A percentile compares a stretch with the other conserved stretches of the same genome.
Conservation (phyloP, 371 early-diverging fungal species). For the Phascolomyces articulosus region DNA sequence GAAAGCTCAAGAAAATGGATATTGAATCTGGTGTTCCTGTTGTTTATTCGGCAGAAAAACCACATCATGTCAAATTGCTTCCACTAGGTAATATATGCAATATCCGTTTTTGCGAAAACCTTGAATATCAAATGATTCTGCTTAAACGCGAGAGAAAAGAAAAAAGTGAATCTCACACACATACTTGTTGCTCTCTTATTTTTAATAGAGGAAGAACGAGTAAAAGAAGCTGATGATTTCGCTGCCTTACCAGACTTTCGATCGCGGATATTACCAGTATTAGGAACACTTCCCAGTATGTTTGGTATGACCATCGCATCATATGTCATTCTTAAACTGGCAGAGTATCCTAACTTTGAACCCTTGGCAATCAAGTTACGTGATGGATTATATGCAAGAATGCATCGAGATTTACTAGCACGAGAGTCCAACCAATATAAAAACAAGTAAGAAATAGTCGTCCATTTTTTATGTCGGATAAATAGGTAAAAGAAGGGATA, state of each 20-base stretch:
- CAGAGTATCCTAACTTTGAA: slow-evolving; percentile 71
- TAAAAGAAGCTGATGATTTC: slow-evolving; percentile 85
- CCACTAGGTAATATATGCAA: slow-evolving; percentile 51
- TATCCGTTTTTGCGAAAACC: too few relatives aligned
- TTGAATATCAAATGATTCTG: too few relatives aligned
- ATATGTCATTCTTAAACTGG: slow-evolving; percentile 79
- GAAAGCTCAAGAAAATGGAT: slow-evolving; percentile 68
- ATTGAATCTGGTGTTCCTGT: slow-evolving; percentile 81
- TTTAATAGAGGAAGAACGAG: slow-evolving; percentile 68
- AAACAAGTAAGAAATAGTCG: slow-evolving; percentile 36
- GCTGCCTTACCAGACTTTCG: slow-evolving; percentile 90
- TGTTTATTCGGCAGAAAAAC: slow-evolving; percentile 93
- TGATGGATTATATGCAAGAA: slow-evolving; percentile 68
- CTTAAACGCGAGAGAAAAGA: too few relatives aligned
- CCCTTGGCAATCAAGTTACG: slow-evolving; percentile 85
- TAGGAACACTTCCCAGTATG: slow-evolving; percentile 91
- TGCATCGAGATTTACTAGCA: slow-evolving; percentile 75
- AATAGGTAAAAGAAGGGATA: too few relatives aligned
- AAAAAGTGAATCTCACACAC: too few relatives aligned
- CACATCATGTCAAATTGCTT: slow-evolving; percentile 77
- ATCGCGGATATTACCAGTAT: slow-evolving; percentile 83
- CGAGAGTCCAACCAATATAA: slow-evolving; percentile 61
- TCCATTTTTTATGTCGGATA: too few relatives aligned
- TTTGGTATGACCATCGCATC: slow-evolving; percentile 94
- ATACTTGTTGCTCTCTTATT: too few relatives aligned